Evolutionary conservation across 202 grass and related monocot species (phyloP).

Genomic region (Thinopyrum obtusiflorum): DNA sequence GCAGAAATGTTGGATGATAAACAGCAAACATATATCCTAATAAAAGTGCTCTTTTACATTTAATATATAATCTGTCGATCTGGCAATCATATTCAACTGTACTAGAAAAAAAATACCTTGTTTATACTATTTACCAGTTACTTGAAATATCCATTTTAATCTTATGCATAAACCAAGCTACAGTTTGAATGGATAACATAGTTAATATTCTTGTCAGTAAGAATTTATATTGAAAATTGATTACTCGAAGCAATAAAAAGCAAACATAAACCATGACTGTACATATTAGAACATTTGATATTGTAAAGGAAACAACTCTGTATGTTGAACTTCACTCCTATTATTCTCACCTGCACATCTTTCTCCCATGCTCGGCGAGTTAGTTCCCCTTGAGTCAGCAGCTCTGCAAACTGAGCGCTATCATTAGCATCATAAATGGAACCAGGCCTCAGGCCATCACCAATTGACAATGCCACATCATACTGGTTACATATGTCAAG

Average conservation of each 20-base stretch:
- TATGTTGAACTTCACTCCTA: background rate
- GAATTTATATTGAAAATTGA: background rate
- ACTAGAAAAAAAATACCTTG: background rate
- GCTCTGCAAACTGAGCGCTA: constrained; percentile 94
- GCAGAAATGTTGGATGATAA: background rate
- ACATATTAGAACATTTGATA: background rate
- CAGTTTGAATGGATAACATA: background rate
- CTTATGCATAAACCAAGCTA: background rate
- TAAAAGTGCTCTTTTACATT: background rate
- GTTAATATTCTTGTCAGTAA: background rate
- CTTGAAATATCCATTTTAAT: background rate
- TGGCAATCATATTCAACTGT: background rate
- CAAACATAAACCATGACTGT: background rate
- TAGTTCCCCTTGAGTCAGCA: constrained; percentile 91
- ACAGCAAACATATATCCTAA: constrained; percentile 5
- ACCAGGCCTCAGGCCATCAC: constrained; percentile 89
- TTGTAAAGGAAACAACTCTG: background rate
- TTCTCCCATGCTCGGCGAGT: constrained; percentile 97
- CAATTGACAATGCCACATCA: constrained; percentile 91
- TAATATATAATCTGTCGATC: background rate
- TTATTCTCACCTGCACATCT: constrained; percentile 85
- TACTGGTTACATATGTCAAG: constrained; percentile 98
- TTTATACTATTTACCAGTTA: background rate
- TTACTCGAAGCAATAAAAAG: background rate
- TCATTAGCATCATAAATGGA: constrained; percentile 99